These are phyloP conservation scores for Paecilomyces fulvus DNA, from an alignment of 2,329 filamentous ascomycete species.

Conservation along the genomic window DNA sequence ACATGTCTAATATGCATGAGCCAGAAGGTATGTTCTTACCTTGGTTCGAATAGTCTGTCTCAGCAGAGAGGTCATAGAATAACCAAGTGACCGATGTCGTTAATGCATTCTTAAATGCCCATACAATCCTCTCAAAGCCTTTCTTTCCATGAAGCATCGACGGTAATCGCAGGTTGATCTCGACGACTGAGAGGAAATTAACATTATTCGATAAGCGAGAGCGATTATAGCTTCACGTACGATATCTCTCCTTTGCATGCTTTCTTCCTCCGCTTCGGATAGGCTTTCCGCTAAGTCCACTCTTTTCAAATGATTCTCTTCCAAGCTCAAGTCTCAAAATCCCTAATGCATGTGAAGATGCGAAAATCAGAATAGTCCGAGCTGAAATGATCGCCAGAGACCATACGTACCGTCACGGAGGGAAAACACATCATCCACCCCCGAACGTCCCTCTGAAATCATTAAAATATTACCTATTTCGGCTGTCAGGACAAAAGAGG, in stretches of 20 bases:
- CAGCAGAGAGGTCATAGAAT: conserved; percentile 53
- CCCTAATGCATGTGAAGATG: conserved; percentile 39
- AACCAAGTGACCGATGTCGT: conserved; percentile 64
- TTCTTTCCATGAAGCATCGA: conserved; percentile 79
- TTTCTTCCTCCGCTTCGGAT: conserved; percentile 50
- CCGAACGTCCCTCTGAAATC: conserved; percentile 68
- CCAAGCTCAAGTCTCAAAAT: conserved; percentile 68
- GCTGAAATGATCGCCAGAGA: neutral
- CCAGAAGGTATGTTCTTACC: conserved; percentile 28
- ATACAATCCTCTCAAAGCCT: conserved; percentile 67
- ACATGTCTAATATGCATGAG: neutral
- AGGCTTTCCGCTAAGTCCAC: conserved; percentile 68
- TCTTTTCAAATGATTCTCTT: conserved; percentile 71
- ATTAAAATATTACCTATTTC: conserved; percentile 64
- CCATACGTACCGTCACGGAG: conserved; percentile 54
- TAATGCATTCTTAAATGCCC: conserved; percentile 72
- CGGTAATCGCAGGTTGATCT: conserved; percentile 63
- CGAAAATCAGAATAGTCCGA: neutral
- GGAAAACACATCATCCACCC: conserved; percentile 63
- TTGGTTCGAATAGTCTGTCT: conserved; percentile 21
- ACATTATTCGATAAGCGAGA: conserved; percentile 8
- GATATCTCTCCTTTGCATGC: conserved; percentile 63
- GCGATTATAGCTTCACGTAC: conserved; percentile 39
- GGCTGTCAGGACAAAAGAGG: conserved; percentile 1
- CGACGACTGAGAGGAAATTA: conserved; percentile 50